Percentiles rank a stretch among this genome's conserved stretches.
These are phyloP conservation scores for Phytophthora fragariaefolia DNA, from an alignment of 352 stramenopile genomes.

Conservation along the genomic window DNA sequence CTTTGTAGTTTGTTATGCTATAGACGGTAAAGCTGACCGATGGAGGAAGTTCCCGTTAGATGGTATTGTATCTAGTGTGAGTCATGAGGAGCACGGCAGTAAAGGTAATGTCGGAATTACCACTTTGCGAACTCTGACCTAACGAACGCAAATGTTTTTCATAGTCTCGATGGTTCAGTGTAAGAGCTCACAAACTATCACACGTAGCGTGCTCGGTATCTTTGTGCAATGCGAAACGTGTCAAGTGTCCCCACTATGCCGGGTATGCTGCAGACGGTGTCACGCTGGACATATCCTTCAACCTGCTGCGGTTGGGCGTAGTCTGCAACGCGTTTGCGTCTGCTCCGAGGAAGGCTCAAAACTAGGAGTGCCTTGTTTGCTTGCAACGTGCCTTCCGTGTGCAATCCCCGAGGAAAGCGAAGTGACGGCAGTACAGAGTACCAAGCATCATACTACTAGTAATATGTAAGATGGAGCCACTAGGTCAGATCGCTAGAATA, in stretches of 20 bases:
- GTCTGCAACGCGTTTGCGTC: slow-evolving; percentile 4
- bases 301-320: slow-evolving; percentile 25
- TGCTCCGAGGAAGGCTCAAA: slow-evolving; percentile 9
- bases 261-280: slow-evolving; percentile 57
- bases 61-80: slow-evolving; percentile 28
- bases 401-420: slow-evolving; percentile 21
- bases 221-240: slow-evolving; percentile 61
- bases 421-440: not conserved
- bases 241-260: slow-evolving; percentile 48
- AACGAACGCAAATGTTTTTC: slow-evolving; percentile 1
- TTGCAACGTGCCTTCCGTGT: slow-evolving; percentile 13
- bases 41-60: slow-evolving; percentile 71
- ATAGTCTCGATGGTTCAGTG: slow-evolving; percentile 41
- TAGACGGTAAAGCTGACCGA: slow-evolving; percentile 57
- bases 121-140: not conserved
- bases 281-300: slow-evolving; percentile 46
- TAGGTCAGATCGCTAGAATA: slow-evolving; percentile 10
- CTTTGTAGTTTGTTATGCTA: not conserved
- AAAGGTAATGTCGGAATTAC: slow-evolving; percentile 10
- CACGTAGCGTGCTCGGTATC: slow-evolving; percentile 42
- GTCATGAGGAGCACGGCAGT: slow-evolving; percentile 17
- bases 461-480: not conserved
- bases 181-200: slow-evolving; percentile 43
- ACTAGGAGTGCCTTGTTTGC: slow-evolving; percentile 8
- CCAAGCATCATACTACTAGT: not conserved